phyloP scores from a whole-genome alignment of 2,329 filamentous ascomycete species.

The Curvularia lunata region DNA sequence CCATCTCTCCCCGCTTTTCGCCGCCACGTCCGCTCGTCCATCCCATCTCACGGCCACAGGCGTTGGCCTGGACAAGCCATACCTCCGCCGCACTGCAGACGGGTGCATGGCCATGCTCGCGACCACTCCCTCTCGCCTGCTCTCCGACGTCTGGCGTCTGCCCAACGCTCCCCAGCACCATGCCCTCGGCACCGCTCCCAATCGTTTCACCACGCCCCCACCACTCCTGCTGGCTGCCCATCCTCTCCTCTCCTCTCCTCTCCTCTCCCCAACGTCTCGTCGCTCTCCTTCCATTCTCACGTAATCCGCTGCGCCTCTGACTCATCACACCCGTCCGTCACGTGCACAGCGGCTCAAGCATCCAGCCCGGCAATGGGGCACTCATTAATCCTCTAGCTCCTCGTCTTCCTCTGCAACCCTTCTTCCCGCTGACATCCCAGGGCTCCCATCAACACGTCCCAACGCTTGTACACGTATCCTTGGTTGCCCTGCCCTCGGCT shows the following conservation, averaged over 20 bases:
- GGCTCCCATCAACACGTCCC: not conserved
- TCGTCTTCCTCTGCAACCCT: not conserved
- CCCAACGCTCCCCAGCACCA: not conserved
- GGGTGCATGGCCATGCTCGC: too few species aligned
- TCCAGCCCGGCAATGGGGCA: not conserved
- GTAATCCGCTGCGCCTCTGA: not conserved
- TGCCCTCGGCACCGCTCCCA: not conserved
- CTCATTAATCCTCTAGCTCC: not conserved
- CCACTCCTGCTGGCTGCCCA: too few species aligned
- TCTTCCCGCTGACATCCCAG: not conserved
- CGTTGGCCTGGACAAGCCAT: not conserved
- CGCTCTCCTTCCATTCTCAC: not conserved
- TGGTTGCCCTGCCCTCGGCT: not conserved
- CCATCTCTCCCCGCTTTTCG: conserved; percentile 15
- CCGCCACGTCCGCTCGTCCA: conserved; percentile 3
- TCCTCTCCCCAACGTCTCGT: not conserved
- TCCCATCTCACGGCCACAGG: not conserved
- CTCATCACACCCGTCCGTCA: not conserved
- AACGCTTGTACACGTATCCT: not conserved
- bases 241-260: too few species aligned
- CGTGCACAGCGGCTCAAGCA: not conserved
- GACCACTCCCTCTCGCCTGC: not conserved
- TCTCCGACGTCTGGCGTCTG: conserved; percentile 18
- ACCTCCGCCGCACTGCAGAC: not conserved
- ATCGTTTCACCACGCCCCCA: conserved; percentile 1